Conservation (phyloP, 257 asterid species). For the Solanum sitiens region DNA sequence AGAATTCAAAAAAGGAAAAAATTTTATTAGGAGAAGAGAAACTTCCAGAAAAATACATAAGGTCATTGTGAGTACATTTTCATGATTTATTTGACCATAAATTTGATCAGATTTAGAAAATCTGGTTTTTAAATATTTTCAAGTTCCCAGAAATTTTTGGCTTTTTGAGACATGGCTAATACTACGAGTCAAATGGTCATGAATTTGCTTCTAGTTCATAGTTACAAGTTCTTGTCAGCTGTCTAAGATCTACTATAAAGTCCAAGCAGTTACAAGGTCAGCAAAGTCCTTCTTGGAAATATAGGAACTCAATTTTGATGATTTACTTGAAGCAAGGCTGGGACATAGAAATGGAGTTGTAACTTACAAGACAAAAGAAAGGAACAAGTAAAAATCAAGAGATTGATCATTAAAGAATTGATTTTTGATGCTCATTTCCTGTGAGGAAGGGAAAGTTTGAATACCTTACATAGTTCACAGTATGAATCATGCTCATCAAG, state of each 20-base stretch:
- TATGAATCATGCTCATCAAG: slow-evolving; percentile 84
- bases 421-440: background rate
- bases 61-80: background rate
- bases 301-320: background rate
- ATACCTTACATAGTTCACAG: slow-evolving; percentile 74
- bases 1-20: background rate
- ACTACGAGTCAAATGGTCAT: background rate
- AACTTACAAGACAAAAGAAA: background rate
- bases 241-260: background rate
- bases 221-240: background rate
- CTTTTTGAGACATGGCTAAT: background rate
- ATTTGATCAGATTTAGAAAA: background rate
- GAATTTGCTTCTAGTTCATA: background rate
- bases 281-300: background rate
- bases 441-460: background rate
- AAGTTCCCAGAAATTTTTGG: background rate
- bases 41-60: background rate
- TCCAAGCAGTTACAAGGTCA: background rate
- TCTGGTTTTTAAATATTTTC: background rate
- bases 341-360: background rate
- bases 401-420: background rate
- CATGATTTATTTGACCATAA: background rate
- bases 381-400: background rate
- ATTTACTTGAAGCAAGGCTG: background rate
- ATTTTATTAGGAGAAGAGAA: background rate